These are phyloP conservation scores for Chamaecrista fasciculata DNA, from an alignment of 306 rosid species.

Conservation along the genomic window DNA sequence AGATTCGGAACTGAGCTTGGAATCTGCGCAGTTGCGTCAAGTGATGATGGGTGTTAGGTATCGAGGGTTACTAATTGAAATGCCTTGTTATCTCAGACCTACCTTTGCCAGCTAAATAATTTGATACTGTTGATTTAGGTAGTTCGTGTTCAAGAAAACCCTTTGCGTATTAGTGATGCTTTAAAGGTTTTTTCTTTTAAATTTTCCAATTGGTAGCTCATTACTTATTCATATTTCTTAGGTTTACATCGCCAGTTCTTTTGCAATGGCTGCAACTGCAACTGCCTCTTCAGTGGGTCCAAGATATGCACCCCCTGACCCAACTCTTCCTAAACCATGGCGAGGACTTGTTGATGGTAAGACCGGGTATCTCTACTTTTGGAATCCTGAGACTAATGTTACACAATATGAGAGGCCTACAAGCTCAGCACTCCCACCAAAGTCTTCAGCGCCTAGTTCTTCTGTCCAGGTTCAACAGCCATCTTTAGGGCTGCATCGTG, in stretches of 20 bases:
- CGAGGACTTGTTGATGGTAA: slow-evolving; percentile 95
- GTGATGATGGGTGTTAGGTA: background rate
- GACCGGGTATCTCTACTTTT: slow-evolving; percentile 95
- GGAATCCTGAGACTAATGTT: slow-evolving; percentile 98
- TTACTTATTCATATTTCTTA: slow-evolving; percentile 19
- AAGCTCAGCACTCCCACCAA: slow-evolving; percentile 40
- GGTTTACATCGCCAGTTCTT: slow-evolving; percentile 33
- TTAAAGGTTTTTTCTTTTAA: background rate
- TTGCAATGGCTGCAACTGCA: slow-evolving; percentile 85
- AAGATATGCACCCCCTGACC: slow-evolving; percentile 91
- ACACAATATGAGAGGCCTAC: slow-evolving; percentile 93
- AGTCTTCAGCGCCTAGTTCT: slow-evolving; percentile 66
- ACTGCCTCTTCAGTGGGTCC: slow-evolving; percentile 77
- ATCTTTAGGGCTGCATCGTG: slow-evolving; percentile 52
- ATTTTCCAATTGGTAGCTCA: background rate
- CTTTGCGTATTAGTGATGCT: background rate
- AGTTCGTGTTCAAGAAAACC: background rate
- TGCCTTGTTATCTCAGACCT: background rate
- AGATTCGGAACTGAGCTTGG: background rate
- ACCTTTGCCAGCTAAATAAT: background rate
- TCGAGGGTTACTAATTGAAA: background rate
- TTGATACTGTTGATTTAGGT: background rate
- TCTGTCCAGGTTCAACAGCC: slow-evolving; percentile 77
- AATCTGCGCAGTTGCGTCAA: slow-evolving; percentile 11
- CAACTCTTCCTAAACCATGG: slow-evolving; percentile 97